Base-by-base conservation (phyloP, 2,329 filamentous ascomycete genomes). In the Talaromyces sp. region DNA sequence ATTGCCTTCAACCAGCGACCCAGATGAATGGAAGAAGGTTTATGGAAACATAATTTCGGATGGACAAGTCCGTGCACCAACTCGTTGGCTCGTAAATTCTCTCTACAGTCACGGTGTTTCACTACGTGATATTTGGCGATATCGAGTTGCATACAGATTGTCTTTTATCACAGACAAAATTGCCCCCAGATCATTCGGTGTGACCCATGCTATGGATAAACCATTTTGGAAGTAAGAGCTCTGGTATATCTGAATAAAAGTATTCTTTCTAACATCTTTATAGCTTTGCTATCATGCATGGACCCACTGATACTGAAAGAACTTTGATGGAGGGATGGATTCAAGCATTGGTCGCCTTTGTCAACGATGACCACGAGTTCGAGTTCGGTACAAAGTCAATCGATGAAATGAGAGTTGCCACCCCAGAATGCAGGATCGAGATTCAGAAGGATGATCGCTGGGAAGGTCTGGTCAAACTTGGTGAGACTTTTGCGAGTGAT, bases 191-290 rank as follows among this genome's bases (percentile, higher is more conserved):
- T 56, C 60, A 4, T 64, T 60, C 39, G 61, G 63, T 2, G 63
- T 65, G 6, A 56, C 60, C 3, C 74, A 77, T 55, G 71, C 72
- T 4, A 77, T 75, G 74, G 75, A 77, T 33, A 70, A 69, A 41
- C 72, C 75, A 0, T 68, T 77, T 24, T 77, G 74, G 75, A 77
- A 76, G 73, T 77, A 49, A 64, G 70, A 65, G 10, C n/a, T 14
- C 4, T 24, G 14, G 30, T 9, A 19, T 3, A 8, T 3, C 32
- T 9, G 5, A 13, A 9, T 8, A 20, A 36, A 14, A 10, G 14
- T 13, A 19, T 8, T 5, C 30, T 2, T 47, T 7, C 32, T 46
- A 46, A 24, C 4, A 1, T 27, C 1, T 32, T 19, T 2, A 42
- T 47, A 62, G 75, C 47, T 78, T 73, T 52, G 68, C 72, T 0